A percentile compares a stretch with the other conserved stretches of the same genome.
These are phyloP conservation scores for Ophiostoma sp. DNA, from an alignment of 2,329 filamentous ascomycete species.

Conservation along the genomic window DNA sequence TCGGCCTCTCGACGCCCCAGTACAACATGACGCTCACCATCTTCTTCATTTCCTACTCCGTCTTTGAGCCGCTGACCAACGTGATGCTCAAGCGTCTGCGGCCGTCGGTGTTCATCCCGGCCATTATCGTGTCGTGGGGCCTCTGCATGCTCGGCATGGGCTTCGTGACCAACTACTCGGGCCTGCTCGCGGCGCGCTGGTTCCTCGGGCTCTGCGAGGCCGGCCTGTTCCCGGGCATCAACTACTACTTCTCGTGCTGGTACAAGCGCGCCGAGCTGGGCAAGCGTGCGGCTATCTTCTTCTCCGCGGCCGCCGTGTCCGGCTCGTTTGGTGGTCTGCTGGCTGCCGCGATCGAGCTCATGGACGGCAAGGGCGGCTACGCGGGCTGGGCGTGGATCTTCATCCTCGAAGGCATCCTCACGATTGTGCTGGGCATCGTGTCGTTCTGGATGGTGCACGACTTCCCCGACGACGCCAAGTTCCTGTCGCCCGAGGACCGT, in stretches of 20 bases:
- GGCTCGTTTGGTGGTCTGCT: constrained; percentile 68
- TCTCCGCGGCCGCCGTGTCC: constrained; percentile 69
- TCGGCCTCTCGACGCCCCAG: constrained; percentile 55
- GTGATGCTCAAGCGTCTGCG: constrained; percentile 69
- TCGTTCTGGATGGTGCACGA: constrained; percentile 73
- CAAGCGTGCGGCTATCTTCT: constrained; percentile 67
- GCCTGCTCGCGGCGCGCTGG: constrained; percentile 61
- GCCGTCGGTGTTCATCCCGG: constrained; percentile 73
- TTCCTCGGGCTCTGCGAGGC: constrained; percentile 71
- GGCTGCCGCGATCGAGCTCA: constrained; percentile 61
- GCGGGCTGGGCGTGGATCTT: constrained; percentile 58
- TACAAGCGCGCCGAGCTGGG: constrained; percentile 72
- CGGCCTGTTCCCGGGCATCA: constrained; percentile 66
- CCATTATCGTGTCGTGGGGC: constrained; percentile 71
- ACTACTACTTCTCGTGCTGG: constrained; percentile 70
- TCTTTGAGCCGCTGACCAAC: constrained; percentile 75
- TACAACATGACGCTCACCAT: constrained; percentile 75
- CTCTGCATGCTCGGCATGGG: constrained; percentile 64
- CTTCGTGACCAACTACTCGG: constrained; percentile 57
- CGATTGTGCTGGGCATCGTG: constrained; percentile 57
- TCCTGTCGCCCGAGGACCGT: constrained; percentile 62
- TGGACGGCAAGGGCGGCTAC: constrained; percentile 53
- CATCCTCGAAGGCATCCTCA: constrained; percentile 62
- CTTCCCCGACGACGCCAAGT: constrained; percentile 67
- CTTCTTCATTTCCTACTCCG: constrained; percentile 79